Evolutionary conservation across 2,329 filamentous ascomycete species (phyloP).

Genomic region (Aspergillus sp.): DNA sequence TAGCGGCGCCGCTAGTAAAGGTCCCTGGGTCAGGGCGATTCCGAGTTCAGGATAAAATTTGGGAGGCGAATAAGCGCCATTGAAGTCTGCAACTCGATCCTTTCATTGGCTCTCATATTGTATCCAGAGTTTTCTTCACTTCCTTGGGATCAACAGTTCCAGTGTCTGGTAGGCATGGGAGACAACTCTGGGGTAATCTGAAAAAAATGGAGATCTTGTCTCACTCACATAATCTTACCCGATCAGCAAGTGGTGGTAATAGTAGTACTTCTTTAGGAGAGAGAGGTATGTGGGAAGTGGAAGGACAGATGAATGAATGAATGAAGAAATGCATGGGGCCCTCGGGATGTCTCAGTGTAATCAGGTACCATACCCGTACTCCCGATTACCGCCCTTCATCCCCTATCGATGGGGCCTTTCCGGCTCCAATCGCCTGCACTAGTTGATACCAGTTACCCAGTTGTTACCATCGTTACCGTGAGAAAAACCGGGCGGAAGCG

Average conservation of each 20-base stretch:
- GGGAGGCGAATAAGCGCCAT: slow-evolving; percentile 8
- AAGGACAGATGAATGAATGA: background rate
- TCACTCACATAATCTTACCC: too few species aligned
- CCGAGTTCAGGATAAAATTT: slow-evolving; percentile 8
- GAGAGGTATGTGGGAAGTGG: background rate
- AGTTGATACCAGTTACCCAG: background rate
- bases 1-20: slow-evolving; percentile 15
- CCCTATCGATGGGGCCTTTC: slow-evolving; percentile 8
- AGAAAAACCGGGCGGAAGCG: slow-evolving; percentile 4
- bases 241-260: too few species aligned
- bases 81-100: background rate
- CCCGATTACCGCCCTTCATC: slow-evolving; percentile 10
- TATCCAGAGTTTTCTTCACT: background rate
- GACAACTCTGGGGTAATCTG: background rate
- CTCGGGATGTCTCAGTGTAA: slow-evolving; percentile 1
- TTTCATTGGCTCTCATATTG: background rate
- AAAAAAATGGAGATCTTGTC: background rate
- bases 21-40: slow-evolving; percentile 15
- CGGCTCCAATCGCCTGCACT: background rate
- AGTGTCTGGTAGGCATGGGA: background rate
- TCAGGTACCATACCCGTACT: slow-evolving; percentile 1
- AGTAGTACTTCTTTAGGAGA: background rate
- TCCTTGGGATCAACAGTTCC: background rate
- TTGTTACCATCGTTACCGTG: background rate
- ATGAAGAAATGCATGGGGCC: background rate